Base-by-base conservation (phyloP, 2,329 filamentous ascomycete species). In the Orbilia javanica region DNA sequence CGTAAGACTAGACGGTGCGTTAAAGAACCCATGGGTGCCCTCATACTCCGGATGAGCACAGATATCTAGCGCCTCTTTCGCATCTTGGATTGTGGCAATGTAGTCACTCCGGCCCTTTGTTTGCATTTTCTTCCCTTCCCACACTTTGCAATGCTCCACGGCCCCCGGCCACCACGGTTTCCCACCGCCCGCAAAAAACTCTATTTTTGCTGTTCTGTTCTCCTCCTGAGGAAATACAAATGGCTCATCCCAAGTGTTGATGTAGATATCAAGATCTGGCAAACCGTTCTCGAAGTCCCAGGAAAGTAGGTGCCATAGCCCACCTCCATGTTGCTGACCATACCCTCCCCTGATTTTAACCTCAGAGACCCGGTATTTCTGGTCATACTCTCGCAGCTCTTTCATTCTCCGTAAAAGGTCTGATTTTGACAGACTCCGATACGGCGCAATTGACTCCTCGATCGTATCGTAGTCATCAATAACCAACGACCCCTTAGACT, bases 401-500 rank as follows among this genome's bases (percentile, higher is more conserved):
- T 86, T 18, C 4, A 78, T 82, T 74, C 83, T 83, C 18, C 53
- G 29, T 0, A 34, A 4, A 7, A 73, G 11, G 6, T 57, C 60
- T 3, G 6, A 0, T 42, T 36, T 52, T 11, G 71, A 20, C 5
- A 75, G 1, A 11, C 11, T 20, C 6, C 71, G 71, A 34, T 87
- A 86, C 0, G 86, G 86, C 0, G 82, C 81, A 0, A 88, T 79
- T 0, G 81, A 78, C 0, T 85, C 71, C 39, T 84, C 81, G 1
- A 88, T 86, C 0, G 80, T 82, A 44, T 88, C 85, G 25, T 87
- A 88, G 2, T 88, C 85, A 73, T 88, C 86, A 22, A 88, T 87
- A n/a, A 88, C 83, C 0, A 83, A 7, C 0, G 86, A 87, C 1
- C 84, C 20, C 1, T 85, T 81, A 0, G 79, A 76, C 1, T 79